A percentile compares a stretch with the other conserved stretches of the same genome.
Conservation (phyloP, 2,329 filamentous ascomycete genomes). For the Ophiostoma tasmaniense region DNA sequence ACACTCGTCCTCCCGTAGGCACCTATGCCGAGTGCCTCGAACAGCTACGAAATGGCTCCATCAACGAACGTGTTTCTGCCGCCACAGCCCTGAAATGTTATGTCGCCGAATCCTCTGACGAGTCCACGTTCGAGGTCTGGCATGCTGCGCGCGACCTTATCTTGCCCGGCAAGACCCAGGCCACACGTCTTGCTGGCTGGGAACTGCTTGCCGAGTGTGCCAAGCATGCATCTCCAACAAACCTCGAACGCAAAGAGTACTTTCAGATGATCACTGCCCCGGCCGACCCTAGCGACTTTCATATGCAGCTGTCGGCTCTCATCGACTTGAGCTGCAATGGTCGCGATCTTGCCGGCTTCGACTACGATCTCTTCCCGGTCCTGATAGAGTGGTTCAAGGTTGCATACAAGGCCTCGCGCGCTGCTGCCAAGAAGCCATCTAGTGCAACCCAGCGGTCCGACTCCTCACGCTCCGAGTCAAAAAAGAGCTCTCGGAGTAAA, state of each 20-base stretch:
- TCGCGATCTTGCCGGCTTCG: slow-evolving; percentile 56
- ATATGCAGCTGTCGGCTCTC: slow-evolving; percentile 56
- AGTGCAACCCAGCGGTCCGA: slow-evolving; percentile 25
- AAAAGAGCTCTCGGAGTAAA: slow-evolving; percentile 31
- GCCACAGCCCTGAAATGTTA: slow-evolving; percentile 48
- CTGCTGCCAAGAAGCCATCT: slow-evolving; percentile 30
- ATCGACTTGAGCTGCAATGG: slow-evolving; percentile 53
- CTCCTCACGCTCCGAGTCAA: not conserved
- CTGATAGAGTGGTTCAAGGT: slow-evolving; percentile 52
- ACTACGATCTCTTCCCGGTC: slow-evolving; percentile 57
- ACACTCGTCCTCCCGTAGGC: slow-evolving; percentile 20
- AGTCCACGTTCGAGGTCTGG: slow-evolving; percentile 55
- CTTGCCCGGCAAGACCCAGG: slow-evolving; percentile 43
- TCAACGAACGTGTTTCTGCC: slow-evolving; percentile 47
- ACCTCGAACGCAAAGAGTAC: slow-evolving; percentile 57
- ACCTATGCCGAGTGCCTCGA: slow-evolving; percentile 48
- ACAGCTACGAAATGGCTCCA: slow-evolving; percentile 43
- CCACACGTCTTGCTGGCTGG: slow-evolving; percentile 53
- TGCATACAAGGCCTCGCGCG: slow-evolving; percentile 38
- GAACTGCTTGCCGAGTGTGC: slow-evolving; percentile 58
- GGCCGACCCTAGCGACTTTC: slow-evolving; percentile 54
- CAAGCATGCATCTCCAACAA: slow-evolving; percentile 53
- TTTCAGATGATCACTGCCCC: slow-evolving; percentile 53
- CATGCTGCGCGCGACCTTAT: slow-evolving; percentile 58
- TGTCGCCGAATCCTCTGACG: slow-evolving; percentile 51